Base-by-base conservation (phyloP, 495 filamentous ascomycete genomes). In the Polyplosphaeria fusca region DNA sequence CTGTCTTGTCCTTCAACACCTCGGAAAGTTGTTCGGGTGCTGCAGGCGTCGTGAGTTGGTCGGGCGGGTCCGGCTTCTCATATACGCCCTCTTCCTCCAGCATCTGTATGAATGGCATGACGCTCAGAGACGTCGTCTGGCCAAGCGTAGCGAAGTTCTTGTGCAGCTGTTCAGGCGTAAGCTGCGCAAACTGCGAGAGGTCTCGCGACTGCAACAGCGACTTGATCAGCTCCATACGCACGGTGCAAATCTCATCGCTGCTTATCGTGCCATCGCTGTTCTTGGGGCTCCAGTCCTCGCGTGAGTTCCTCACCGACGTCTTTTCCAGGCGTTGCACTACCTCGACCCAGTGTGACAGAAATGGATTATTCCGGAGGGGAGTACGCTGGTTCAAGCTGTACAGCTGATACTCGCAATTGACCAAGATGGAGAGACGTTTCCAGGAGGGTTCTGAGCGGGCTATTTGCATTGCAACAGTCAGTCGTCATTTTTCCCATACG, bases 341-440 rank as follows among this genome's bases (percentile, higher is more conserved):
- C 44, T 72, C 65, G 13, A 76, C 74, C 74, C 74, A 76, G 48
- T 76, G 73, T 26, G 67, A 65, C 18, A 76, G 61, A 48, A 68
- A 73, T 4, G 74, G 74, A 30, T 76, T 76, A 28, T 61, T 27
- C 13, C 63, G 39, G 7, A 70, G 51, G 14, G 60, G 56, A 1
- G 61, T 65, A 4, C 26, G 41, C 26, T 59, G 43, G 32, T 68
- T 68, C 27, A 67, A 41, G 13, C 23, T 37, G 27, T 49, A 68
- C 0, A 70, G 53, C 19, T 49, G 43, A 43, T 65, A 68, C 55
- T 70, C 68, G 60, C 60, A 63, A 28, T 66, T 63, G 22, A 70
- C 41, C 26, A 69, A 39, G 0, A 52, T 42, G 5, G 61, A 47
- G 18, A 65, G 52, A 7, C 35, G 16, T 16, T 46, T 14, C 51